Evolutionary conservation across 75 land plant species (phyloP).

Genomic region (Isoetes taiwanensis): DNA sequence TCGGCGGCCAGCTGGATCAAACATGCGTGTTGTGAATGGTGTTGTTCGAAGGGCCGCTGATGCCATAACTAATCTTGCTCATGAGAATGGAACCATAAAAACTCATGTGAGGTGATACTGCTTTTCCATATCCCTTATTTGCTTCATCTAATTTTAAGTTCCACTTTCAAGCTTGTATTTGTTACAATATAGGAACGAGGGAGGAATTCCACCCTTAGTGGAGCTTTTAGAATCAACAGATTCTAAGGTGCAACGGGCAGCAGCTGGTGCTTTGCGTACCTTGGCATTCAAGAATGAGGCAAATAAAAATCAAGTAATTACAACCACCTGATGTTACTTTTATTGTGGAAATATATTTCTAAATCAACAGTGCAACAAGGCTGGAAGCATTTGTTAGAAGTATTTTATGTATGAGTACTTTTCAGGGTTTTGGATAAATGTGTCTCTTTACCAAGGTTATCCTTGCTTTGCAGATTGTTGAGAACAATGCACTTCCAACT

Average conservation of each 20-base stretch:
- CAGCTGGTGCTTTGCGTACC: slow-evolving; percentile 85
- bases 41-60: slow-evolving; percentile 94
- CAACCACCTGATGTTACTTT: neutral
- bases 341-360: no score
- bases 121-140: neutral
- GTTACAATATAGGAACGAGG: slow-evolving; percentile 50
- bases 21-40: slow-evolving; percentile 48
- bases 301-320: slow-evolving; percentile 73
- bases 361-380: neutral
- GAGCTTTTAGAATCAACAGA: slow-evolving; percentile 68
- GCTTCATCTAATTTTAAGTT: neutral
- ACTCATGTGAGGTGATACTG: slow-evolving; percentile 57
- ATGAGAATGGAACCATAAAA: slow-evolving; percentile 79
- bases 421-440: neutral
- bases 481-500: slow-evolving; percentile 86
- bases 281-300: slow-evolving; percentile 97
- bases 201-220: slow-evolving; percentile 94
- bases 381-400: neutral
- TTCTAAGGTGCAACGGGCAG: slow-evolving; percentile 84
- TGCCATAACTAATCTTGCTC: slow-evolving; percentile 96
- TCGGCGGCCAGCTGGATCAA: slow-evolving; percentile 30
- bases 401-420: neutral
- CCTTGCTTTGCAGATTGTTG: slow-evolving; percentile 63
- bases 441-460: neutral
- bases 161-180: neutral